Evolutionary conservation across 768 basidiomycete species (phyloP).

Genomic region (Fibroporia radiculosa): DNA sequence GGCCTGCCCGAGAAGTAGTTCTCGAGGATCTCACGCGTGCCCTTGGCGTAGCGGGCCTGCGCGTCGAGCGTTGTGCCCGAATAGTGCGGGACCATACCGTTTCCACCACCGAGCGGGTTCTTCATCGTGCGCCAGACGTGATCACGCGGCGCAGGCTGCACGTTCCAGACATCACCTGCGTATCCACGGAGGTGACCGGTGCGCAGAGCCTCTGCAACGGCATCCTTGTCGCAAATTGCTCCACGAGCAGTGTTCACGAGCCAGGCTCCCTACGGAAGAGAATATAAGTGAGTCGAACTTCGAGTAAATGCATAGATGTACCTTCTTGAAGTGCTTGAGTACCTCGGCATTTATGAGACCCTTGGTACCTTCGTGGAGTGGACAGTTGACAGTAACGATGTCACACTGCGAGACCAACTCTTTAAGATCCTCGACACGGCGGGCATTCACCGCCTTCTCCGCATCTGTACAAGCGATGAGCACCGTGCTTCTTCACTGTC

Average conservation of each 20-base stretch:
- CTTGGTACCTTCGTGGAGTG: constrained; percentile 77
- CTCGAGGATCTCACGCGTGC: constrained; percentile 60
- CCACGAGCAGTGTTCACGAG: constrained; percentile 92
- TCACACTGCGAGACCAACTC: constrained; percentile 55
- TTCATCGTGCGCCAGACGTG: constrained; percentile 82
- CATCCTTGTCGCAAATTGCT: constrained; percentile 82
- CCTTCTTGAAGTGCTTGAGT: constrained; percentile 80
- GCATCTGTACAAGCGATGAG: constrained; percentile 32
- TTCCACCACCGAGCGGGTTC: constrained; percentile 80
- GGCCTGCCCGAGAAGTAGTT: constrained; percentile 56
- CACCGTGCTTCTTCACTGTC: too few species aligned
- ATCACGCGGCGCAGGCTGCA: constrained; percentile 80
- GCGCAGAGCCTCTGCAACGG: constrained; percentile 66
- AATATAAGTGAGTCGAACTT: neutral
- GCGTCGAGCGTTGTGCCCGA: constrained; percentile 88
- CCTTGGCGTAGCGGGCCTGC: constrained; percentile 77
- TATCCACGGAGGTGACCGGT: constrained; percentile 63
- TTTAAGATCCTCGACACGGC: constrained; percentile 75
- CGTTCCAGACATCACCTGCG: constrained; percentile 71
- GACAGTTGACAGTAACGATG: constrained; percentile 79
- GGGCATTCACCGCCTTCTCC: constrained; percentile 55
- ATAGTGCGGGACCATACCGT: constrained; percentile 87
- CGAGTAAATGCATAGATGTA: neutral
- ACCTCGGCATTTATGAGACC: constrained; percentile 78
- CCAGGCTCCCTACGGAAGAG: constrained; percentile 51